Conservation (phyloP, 495 filamentous ascomycete species). For the Parmelia sp. region DNA sequence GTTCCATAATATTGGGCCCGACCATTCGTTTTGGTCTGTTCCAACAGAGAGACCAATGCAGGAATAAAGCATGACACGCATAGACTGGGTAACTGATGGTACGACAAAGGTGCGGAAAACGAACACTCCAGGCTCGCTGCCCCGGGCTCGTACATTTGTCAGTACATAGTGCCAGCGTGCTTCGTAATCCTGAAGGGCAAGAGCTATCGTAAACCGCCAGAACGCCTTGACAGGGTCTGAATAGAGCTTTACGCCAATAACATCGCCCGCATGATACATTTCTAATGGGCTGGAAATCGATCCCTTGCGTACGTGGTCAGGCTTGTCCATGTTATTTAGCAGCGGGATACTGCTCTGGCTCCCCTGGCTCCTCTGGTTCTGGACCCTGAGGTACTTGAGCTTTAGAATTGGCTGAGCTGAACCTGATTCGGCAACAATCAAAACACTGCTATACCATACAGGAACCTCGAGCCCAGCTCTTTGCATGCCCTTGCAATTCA, state of each 20-base stretch:
- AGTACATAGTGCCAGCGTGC: slow-evolving; percentile 47
- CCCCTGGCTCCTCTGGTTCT: slow-evolving; percentile 3
- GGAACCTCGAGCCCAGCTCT: slow-evolving; percentile 40
- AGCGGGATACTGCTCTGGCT: background rate
- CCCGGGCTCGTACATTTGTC: slow-evolving; percentile 35
- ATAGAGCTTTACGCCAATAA: slow-evolving; percentile 62
- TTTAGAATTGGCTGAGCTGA: slow-evolving; percentile 45
- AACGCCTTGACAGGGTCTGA: slow-evolving; percentile 71
- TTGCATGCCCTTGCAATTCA: slow-evolving; percentile 83
- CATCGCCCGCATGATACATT: slow-evolving; percentile 26
- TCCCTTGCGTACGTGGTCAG: background rate
- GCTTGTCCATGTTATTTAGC: background rate
- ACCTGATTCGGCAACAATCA: slow-evolving; percentile 68
- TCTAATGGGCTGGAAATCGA: slow-evolving; percentile 2
- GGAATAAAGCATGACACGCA: slow-evolving; percentile 94
- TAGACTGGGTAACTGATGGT: slow-evolving; percentile 71
- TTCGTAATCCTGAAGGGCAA: slow-evolving; percentile 43
- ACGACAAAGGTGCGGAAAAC: slow-evolving; percentile 57
- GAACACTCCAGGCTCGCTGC: slow-evolving; percentile 36
- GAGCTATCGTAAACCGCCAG: slow-evolving; percentile 66
- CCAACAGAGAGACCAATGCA: slow-evolving; percentile 96
- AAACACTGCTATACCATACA: slow-evolving; percentile 74
- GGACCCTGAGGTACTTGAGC: slow-evolving; percentile 27
- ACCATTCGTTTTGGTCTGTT: slow-evolving; percentile 78
- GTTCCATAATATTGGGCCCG: slow-evolving; percentile 81